phyloP scores from a whole-genome alignment of 805 yeast genomes.

The Yarrowia osloensis region DNA sequence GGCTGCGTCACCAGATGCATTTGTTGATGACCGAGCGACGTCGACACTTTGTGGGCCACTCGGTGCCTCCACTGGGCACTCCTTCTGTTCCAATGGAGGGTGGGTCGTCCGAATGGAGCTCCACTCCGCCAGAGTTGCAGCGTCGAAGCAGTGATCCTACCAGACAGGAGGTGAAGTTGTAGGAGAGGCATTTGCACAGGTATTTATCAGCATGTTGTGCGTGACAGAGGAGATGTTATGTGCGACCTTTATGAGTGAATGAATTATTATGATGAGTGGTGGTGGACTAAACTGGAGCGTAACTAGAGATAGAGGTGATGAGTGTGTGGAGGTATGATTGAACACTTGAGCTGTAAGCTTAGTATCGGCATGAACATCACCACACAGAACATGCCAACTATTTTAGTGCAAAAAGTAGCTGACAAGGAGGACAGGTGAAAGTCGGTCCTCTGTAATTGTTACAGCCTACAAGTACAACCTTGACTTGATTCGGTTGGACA shows the following conservation, averaged over 20 bases:
- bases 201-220: constrained; percentile 7
- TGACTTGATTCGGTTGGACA: too few species aligned
- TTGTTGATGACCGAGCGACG: constrained; percentile 41
- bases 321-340: too few species aligned
- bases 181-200: background rate
- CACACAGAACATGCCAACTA: too few species aligned
- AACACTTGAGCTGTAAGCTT: too few species aligned
- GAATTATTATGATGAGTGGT: background rate
- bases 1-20: constrained; percentile 45
- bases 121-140: background rate
- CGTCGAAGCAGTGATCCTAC: constrained; percentile 30
- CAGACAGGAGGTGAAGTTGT: constrained; percentile 34
- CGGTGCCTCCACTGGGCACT: background rate
- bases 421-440: too few species aligned
- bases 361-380: too few species aligned
- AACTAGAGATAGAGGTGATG: too few species aligned
- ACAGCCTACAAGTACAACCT: too few species aligned
- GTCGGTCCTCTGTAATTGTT: too few species aligned
- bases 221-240: background rate
- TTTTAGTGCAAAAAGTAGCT: too few species aligned
- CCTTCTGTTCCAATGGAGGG: constrained; percentile 10
- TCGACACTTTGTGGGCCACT: constrained; percentile 28
- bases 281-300: too few species aligned
- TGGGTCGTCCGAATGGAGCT: constrained; percentile 1
- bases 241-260: constrained; percentile 6